Evolutionary conservation across 495 filamentous ascomycete genomes (phyloP), one percentile per base, ranked within the genome.

Genomic region (Hyaloscypha hepaticicola): DNA sequence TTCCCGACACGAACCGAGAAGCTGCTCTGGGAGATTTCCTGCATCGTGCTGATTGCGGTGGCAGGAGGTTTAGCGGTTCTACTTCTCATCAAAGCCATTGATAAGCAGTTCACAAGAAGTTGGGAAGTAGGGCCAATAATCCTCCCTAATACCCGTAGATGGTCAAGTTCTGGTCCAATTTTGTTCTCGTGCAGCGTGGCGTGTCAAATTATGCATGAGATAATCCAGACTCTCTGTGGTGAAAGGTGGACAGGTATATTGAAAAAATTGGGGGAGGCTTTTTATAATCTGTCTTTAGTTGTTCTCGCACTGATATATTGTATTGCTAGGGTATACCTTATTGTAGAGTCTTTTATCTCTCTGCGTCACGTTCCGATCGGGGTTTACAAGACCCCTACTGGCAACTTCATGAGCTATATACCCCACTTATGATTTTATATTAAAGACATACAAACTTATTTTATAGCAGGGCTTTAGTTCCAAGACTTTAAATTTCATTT

Each of bases 291-390:
- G 8, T 29, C 8, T 5, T 31, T n/a, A n/a, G 27, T 1, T 16
- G 2, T 57, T 60, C n/a, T 34, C 6, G 56, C 9, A 34, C 34
- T 52, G 16, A 1, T 25, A 33, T 62, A 62, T 48, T 34, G 9
- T 0, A 8, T 22, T 16, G 27, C 48, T 24, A 24, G 49, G 28
- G 8, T 55, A 7, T 62, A 53, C 34, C 21, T 62, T 12, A 29
- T 62, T 29, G 29, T 55, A 22, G 60, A 55, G 29, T 53, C 48
- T 25, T 62, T 62, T 48, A 53, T 62, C 12, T 53, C 48, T 27
- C 25, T 62, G 19, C 50, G 60, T 11, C 48, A 55, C 29, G 60
- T 62, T 33, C 50, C 60, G 5, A 55, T 53, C 9, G 60, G 60
- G 48, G 60, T 52, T 1, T 60, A 55, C 53, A 5, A 33, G 25